Evolutionary conservation across 2,329 filamentous ascomycete genomes (phyloP), one percentile per base, ranked within the genome.

Genomic region (Calonectria naviculata): DNA sequence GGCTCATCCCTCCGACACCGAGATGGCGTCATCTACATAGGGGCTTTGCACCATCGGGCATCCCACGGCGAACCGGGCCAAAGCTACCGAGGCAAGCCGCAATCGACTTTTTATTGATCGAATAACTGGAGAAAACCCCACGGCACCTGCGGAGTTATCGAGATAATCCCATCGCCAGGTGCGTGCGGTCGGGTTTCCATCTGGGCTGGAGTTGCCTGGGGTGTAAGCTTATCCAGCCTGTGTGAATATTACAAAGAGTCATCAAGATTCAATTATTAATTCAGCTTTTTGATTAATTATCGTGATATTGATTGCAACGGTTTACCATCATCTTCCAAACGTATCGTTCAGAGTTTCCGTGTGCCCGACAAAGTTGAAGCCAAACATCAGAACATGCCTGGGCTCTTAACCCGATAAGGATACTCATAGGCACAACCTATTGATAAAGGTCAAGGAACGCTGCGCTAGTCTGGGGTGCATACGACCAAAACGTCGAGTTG

Each of bases 21-120:
- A 26, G 66, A 77, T 77, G 75, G 75, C 75, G 75, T 77, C 70
- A 77, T 77, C 69, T 70, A 29, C 46, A 68, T 71, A 70, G 52
- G 65, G 49, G 67, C 36, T 41, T 77, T 76, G 75, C 75, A 77
- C 71, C 75, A 77, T 77, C 74, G 75, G 46, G 68, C 41, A 64
- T 65, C 38, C 49, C 52, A 60, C 60, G 31, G 19, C 10, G 44
- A 34, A 47, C 52, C 41, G 61, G 67, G 36, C 41, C 60, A 29
- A 47, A 38, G 44, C n/a, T 28, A 26, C 58, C 56, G 60, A 58
- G 41, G 42, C 26, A 65, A 21, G 13, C 54, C 65, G 29, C 52
- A 28, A 54, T 42, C 15, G 28, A 34, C n/a, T 4, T 21, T 36
- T 36, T 49, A 62, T 65, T 60, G 41, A 31, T 36, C 17, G 24